phyloP scores from a whole-genome alignment of 371 early-diverging fungal genomes.

The Astathelohania contejeani region DNA sequence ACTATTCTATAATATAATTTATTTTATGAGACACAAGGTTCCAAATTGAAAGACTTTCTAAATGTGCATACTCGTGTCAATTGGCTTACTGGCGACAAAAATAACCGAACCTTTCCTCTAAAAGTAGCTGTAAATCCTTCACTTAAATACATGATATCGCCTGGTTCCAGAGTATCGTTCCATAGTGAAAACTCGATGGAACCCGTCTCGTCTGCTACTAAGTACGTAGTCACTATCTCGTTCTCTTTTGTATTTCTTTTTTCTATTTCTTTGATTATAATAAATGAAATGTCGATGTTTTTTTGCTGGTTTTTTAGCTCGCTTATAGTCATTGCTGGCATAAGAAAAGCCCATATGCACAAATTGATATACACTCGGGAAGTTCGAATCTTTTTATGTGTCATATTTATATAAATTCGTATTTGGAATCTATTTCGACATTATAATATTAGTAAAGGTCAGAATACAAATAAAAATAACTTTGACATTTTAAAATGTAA shows the following conservation, averaged over 20 bases:
- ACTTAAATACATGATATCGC: conserved; percentile 22
- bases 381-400: no score
- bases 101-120: conserved; percentile 13
- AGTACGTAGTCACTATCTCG: conserved; percentile 18
- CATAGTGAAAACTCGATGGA: conserved; percentile 25
- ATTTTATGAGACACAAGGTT: background rate
- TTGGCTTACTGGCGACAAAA: conserved; percentile 6
- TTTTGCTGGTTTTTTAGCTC: conserved; percentile 18
- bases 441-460: no score
- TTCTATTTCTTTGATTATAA: conserved; percentile 22
- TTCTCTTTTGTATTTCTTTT: conserved; percentile 26
- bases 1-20: background rate
- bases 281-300: conserved; percentile 27
- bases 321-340: conserved; percentile 15
- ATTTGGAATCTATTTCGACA: no score
- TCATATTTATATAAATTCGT: no score
- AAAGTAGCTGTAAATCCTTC: conserved; percentile 17
- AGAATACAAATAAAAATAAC: no score
- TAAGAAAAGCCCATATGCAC: no score
- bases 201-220: conserved; percentile 31
- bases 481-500: no score
- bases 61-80: conserved; percentile 17
- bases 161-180: conserved; percentile 8
- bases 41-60: conserved; percentile 15
- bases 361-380: no score